Percentiles rank a stretch among this genome's conserved stretches.
These are phyloP conservation scores for Eimeria sp. DNA, from an alignment of 169 alveolate genomes.

Conservation along the genomic window DNA sequence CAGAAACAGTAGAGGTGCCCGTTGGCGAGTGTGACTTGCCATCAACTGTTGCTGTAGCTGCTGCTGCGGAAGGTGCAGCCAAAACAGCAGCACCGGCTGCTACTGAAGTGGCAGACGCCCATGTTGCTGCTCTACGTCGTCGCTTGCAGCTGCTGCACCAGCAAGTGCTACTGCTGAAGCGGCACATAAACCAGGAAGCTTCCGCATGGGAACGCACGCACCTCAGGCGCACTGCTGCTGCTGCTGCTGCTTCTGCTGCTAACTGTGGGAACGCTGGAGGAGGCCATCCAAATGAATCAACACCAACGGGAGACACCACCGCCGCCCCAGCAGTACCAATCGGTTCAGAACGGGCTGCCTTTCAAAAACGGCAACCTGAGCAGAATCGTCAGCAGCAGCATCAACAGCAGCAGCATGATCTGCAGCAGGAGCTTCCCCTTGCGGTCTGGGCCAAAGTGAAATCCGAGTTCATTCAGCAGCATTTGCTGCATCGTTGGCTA, in stretches of 20 bases:
- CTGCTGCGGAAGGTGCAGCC: background rate
- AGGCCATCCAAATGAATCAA: background rate
- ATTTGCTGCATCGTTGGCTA: constrained; percentile 77
- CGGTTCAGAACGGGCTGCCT: background rate
- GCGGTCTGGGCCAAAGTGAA: constrained; percentile 13
- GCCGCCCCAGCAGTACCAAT: background rate
- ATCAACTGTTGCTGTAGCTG: background rate
- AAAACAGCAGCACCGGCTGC: background rate
- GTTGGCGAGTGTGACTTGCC: background rate
- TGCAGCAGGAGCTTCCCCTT: background rate
- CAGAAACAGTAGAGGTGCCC: background rate
- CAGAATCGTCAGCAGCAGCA: background rate
- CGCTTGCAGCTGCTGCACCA: constrained; percentile 41
- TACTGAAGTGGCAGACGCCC: background rate
- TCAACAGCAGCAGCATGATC: constrained; percentile 8
- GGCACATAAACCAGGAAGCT: constrained; percentile 52
- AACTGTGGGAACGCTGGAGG: background rate
- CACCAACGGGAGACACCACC: background rate
- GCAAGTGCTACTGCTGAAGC: constrained; percentile 55
- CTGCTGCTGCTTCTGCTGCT: constrained; percentile 32
- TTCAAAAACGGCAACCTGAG: background rate
- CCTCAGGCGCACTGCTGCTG: background rate
- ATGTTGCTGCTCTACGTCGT: constrained; percentile 61
- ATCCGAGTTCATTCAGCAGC: constrained; percentile 67
- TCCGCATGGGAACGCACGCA: constrained; percentile 35